Evolutionary conservation across 2,329 filamentous ascomycete species (phyloP), one percentile per base, ranked within the genome.

Genomic region (Cytospora piceae): DNA sequence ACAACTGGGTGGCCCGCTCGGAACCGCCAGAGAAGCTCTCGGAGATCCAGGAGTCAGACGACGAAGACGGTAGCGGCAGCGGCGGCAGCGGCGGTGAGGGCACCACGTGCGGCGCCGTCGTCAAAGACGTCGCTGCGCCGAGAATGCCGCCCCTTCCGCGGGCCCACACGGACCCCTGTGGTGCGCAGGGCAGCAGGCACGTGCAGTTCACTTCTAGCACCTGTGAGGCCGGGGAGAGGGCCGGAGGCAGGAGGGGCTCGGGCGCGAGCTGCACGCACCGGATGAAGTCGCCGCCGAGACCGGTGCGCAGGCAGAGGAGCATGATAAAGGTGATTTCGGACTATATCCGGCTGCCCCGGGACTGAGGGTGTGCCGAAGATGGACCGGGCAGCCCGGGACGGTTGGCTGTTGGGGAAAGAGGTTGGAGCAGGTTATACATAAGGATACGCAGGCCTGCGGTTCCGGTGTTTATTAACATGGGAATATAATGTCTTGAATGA

Each of bases 231-330:
- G 20, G 51, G 54, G 61, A 55, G 22, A 34, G 15, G 11, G 29
- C 32, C 31, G 42, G 49, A n/a, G 46, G 46, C n/a, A 32, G 66
- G 24, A 60, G 54, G 34, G 63, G 31, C 22, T 67, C 66, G 15
- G 56, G 58, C 11, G 54, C 58, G n/a, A 63, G 42, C 51, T 65
- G 63, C 59, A 61, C 58, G 12, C 49, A 20, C 31, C 51, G 29
- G 20, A 53, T 61, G 51, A 64, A 63, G 55, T 67, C 66, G 14
- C 66, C 66, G 4, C 57, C 54, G 31, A 51, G 63, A 22, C 49
- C 63, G n/a, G 34, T 65, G 14, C 56, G 58, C 34, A 67, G 58
- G 9, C 63, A 61, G 24, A 67, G 59, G 55, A 67, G 58, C 55
- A 64, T 67, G 29, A 61, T 57, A 22, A 51, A 61, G 58, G 51